Base-by-base conservation (phyloP, 129 eudicot genomes). In the Pittosporum tobira region DNA sequence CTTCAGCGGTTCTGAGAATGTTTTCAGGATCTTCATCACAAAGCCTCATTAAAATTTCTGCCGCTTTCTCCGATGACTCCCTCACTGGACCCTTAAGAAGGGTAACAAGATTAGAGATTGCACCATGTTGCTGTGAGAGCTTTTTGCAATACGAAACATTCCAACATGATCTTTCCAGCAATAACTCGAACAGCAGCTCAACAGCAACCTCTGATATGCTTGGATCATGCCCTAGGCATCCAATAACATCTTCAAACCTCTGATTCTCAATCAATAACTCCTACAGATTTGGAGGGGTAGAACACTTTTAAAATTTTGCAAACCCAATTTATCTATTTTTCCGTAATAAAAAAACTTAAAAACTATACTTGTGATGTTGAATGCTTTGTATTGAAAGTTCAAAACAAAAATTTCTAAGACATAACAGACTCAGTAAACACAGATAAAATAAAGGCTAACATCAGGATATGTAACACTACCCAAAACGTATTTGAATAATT, bases 101-200 rank as follows among this genome's bases (percentile, higher is more conserved):
- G 49, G 71, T 57, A 24, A 83, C 77, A 51, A 83, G 86, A 27
- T 60, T 56, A 18, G 65, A 49, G 65, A 83, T 77, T 23, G 79
- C 78, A 51, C 72, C 59, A 48, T 67, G 46, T 36, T 70, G 76
- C 56, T 62, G 76, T 46, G 78, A 69, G 48, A 83, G 75, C 26
- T 68, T 77, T 50, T 61, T 54, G 15, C 66, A 68, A 65, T 57
- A 50, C 22, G 55, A 68, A 51, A 59, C 44, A 66, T 73, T 73
- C 75, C 75, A 70, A 52, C 70, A 65, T 0, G 79, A 71, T 40
- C 61, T 66, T 43, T 75, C 83, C 37, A 36, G 29, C 19, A 73
- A 64, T 51, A 83, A 45, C 64, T 79, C 93, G 50, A 37, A 67
- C 22, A 79, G 67, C 64, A 83, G 69, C 62, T 76, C 86, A 38